Evolutionary conservation across 116 monocot species (phyloP), one percentile per base, ranked within the genome.

Genomic region (Cymodocea nodosa): DNA sequence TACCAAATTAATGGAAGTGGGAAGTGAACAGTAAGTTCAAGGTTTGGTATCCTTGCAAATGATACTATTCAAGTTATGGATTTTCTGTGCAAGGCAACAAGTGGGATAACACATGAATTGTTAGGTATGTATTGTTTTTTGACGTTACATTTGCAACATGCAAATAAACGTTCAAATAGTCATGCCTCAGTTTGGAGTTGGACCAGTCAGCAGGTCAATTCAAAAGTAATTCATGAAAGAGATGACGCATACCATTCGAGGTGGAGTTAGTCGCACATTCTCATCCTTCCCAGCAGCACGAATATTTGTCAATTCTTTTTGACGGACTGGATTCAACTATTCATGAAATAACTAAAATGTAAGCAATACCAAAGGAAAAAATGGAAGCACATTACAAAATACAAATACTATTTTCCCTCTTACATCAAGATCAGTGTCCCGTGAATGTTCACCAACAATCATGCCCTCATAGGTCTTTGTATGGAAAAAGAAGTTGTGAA

Each of bases 391-490:
- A 62, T 40, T 5, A 49, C 60, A 54, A 37, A 61, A 34, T 10
- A 65, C 15, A 58, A 44, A 50, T 4, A 71, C 30, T 40, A 50
- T 30, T 12, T 14, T 53, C 14, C 4, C 35, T 37, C 87, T 85
- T 80, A 98, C 98, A 76, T 92, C 92, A 75, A 98, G 98, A 84
- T 98, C 98, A 65, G 74, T 63, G 77, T 98, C 98, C 24, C 92
- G 79, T 3, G 97, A 86, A 65, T 98, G 84, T 70, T 98, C 98
- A 59, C 98, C 98, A 65, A 98, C 86, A 64, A 98, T 89, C 98
- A 98, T 98, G 50, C 98, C 98, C 48, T 98, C 98, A 56, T 98
- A 98, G 49, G 92, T 78, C 91, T 97, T 68, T 36, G 67, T 53
- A 62, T 69, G 66, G 51, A 63, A 67, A 34, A 22, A 44, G 35